These are phyloP conservation scores for Hyaloraphidium curvatum DNA, from an alignment of 192 early-diverging fungal genomes.

Conservation along the genomic window DNA sequence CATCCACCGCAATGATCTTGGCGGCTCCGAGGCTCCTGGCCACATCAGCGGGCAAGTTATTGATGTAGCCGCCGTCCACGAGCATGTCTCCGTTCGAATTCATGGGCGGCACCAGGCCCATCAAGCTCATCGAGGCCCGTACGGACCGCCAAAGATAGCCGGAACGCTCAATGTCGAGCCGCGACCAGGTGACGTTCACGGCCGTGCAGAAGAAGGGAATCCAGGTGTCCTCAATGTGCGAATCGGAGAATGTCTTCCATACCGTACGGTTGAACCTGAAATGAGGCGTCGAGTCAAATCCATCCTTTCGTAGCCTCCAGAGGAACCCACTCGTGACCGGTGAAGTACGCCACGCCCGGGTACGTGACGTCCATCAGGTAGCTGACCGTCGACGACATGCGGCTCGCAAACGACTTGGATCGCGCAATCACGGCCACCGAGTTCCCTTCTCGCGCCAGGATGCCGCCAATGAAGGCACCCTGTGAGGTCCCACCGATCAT, in stretches of 20 bases:
- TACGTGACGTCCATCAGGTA: constrained; percentile 87
- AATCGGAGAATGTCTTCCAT: constrained; percentile 86
- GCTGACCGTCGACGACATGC: constrained; percentile 70
- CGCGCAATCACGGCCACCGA: constrained; percentile 71
- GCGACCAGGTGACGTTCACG: constrained; percentile 89
- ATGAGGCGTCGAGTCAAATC: constrained; percentile 13
- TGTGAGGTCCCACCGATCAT: constrained; percentile 97
- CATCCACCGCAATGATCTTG: constrained; percentile 86
- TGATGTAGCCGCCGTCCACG: constrained; percentile 97
- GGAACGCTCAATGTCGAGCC: constrained; percentile 74
- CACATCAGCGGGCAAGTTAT: constrained; percentile 84
- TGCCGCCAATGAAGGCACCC: constrained; percentile 83
- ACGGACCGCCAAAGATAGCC: constrained; percentile 96
- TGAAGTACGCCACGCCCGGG: constrained; percentile 75
- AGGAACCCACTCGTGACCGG: constrained; percentile 24
- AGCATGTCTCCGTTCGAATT: constrained; percentile 93
- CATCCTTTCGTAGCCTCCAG: background rate
- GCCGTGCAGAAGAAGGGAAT: constrained; percentile 86
- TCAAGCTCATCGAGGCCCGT: constrained; percentile 93
- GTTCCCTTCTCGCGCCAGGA: constrained; percentile 79
- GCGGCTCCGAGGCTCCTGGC: constrained; percentile 33
- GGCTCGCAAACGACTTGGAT: constrained; percentile 59
- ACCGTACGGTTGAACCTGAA: constrained; percentile 87
- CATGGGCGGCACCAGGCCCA: constrained; percentile 86
- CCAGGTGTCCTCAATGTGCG: constrained; percentile 96